A percentile compares a stretch with the other conserved stretches of the same genome.
phyloP scores from a whole-genome alignment of 2,329 filamentous ascomycete genomes.

The Colletotrichum sp. region DNA sequence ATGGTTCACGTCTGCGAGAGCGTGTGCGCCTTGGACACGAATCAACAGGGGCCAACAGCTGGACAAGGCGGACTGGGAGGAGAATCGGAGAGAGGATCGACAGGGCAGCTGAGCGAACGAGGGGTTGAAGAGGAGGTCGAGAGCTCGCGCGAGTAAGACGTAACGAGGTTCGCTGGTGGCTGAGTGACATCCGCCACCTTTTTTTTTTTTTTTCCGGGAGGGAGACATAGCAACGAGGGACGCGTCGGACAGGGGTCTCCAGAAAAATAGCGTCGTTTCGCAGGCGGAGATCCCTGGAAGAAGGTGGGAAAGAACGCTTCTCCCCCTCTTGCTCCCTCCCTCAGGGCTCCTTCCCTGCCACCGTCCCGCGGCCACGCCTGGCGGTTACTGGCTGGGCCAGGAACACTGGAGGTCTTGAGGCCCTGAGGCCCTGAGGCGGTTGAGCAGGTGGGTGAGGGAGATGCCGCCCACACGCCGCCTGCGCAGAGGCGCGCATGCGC shows the following conservation, averaged over 20 bases:
- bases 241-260: neutral
- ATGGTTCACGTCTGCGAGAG: neutral
- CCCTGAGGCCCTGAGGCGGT: neutral
- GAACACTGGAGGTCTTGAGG: neutral
- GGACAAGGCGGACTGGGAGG: slow-evolving; percentile 14
- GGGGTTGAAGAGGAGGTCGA: neutral
- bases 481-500: neutral
- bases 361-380: neutral
- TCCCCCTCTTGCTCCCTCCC: neutral
- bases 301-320: neutral
- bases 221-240: neutral
- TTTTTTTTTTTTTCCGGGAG: neutral
- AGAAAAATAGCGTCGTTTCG: neutral
- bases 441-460: neutral
- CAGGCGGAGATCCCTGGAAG: neutral
- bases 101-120: neutral
- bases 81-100: neutral
- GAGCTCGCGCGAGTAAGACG: neutral
- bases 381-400: neutral
- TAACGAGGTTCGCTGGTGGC: neutral
- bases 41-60: slow-evolving; percentile 9
- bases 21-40: neutral
- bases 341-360: neutral
- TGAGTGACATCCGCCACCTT: slow-evolving; percentile 9
- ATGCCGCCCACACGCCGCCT: neutral